Conservation (phyloP, 495 filamentous ascomycete species). For the Lasiosphaeriaceae sp. region DNA sequence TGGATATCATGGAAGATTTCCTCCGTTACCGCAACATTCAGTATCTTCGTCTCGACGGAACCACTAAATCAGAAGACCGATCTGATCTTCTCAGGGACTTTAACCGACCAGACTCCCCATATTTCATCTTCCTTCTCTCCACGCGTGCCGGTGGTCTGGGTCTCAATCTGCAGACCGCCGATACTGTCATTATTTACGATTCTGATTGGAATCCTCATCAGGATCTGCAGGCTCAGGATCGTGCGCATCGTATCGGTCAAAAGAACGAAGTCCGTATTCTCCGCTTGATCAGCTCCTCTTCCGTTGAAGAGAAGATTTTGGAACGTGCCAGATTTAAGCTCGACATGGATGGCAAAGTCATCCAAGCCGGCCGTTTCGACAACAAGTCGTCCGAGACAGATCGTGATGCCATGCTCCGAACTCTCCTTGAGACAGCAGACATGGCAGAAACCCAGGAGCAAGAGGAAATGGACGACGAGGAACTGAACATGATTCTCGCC, state of each 20-base stretch:
- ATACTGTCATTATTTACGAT: constrained; percentile 99
- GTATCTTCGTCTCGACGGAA: constrained; percentile 91
- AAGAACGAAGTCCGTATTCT: constrained; percentile 99
- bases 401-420: constrained; percentile 89
- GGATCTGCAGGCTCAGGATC: constrained; percentile 98
- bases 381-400: constrained; percentile 99
- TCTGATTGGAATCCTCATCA: constrained; percentile 99
- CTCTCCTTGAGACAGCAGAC: constrained; percentile 86
- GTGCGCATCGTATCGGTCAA: constrained; percentile 98
- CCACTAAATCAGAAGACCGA: constrained; percentile 95
- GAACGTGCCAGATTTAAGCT: constrained; percentile 97
- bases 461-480: constrained; percentile 95
- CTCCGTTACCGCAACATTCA: constrained; percentile 73
- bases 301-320: constrained; percentile 97
- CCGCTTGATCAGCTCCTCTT: constrained; percentile 90
- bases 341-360: constrained; percentile 99
- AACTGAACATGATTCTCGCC: constrained; percentile 84
- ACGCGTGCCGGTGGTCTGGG: constrained; percentile 97
- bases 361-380: constrained; percentile 97
- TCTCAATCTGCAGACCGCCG: constrained; percentile 93
- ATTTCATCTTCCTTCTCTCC: constrained; percentile 98
- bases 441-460: constrained; percentile 78
- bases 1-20: constrained; percentile 99
- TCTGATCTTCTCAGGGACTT: constrained; percentile 85
- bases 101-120: constrained; percentile 83